Conservation (phyloP, 2,329 filamentous ascomycete genomes). For the Beauveria medogensis region DNA sequence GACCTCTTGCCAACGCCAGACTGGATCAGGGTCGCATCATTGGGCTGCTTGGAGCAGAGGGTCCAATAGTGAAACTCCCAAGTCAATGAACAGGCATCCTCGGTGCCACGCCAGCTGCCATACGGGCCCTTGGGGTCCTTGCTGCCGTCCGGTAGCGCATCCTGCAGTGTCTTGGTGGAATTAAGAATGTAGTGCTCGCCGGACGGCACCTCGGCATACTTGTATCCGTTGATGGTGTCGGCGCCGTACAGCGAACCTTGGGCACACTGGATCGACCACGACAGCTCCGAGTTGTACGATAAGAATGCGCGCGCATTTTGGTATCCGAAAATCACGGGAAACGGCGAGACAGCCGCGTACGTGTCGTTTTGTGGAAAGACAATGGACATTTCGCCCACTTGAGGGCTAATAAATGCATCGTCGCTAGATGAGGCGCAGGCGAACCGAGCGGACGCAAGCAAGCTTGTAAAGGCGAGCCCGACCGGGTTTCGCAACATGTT, state of each 20-base stretch:
- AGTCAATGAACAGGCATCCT: background rate
- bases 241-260: background rate
- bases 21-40: slow-evolving; percentile 2
- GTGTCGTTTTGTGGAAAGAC: slow-evolving; percentile 11
- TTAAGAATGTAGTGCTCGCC: background rate
- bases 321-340: slow-evolving; percentile 10
- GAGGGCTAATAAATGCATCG: background rate
- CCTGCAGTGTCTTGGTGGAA: background rate
- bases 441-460: background rate
- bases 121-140: slow-evolving; percentile 3
- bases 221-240: background rate
- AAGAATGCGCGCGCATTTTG: slow-evolving; percentile 1
- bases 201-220: background rate
- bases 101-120: background rate
- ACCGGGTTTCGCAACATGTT: slow-evolving; percentile 3
- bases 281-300: background rate
- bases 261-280: slow-evolving; percentile 2
- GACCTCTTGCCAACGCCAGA: slow-evolving; percentile 1
- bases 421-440: slow-evolving; percentile 5
- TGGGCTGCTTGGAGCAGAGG: background rate
- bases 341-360: slow-evolving; percentile 4
- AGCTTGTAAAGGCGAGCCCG: background rate
- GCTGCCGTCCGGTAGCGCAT: background rate
- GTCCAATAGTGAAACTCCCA: slow-evolving; percentile 1
- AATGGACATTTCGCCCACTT: slow-evolving; percentile 1